Conservation (phyloP, 768 basidiomycete genomes). For the Antrodiella citrinella region DNA sequence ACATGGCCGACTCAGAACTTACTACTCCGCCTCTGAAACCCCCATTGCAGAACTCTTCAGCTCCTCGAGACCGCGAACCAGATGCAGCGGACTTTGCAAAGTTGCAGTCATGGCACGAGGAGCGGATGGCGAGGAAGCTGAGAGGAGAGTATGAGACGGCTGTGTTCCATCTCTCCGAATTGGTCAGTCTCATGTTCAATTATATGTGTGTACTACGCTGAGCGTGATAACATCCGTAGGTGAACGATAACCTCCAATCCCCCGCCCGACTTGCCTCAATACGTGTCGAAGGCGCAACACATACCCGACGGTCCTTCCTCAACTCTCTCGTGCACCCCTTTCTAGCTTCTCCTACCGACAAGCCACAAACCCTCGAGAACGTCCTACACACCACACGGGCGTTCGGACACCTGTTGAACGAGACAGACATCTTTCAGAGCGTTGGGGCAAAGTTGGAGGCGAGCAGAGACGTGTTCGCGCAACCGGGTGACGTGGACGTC, state of each 20-base stretch:
- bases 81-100: slow-evolving; percentile 42
- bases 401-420: slow-evolving; percentile 56
- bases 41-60: slow-evolving; percentile 46
- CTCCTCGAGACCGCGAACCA: slow-evolving; percentile 51
- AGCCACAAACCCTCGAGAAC: slow-evolving; percentile 41
- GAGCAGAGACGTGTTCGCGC: slow-evolving; percentile 44
- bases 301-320: slow-evolving; percentile 77
- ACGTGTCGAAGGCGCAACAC: slow-evolving; percentile 67
- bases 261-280: slow-evolving; percentile 68
- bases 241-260: slow-evolving; percentile 57
- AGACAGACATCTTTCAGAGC: slow-evolving; percentile 70
- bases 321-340: slow-evolving; percentile 68
- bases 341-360: slow-evolving; percentile 22
- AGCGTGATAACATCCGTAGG: too few species aligned
- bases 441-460: slow-evolving; percentile 59
- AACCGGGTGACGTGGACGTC: slow-evolving; percentile 64
- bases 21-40: slow-evolving; percentile 28
- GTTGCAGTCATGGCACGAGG: slow-evolving; percentile 63
- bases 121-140: slow-evolving; percentile 59
- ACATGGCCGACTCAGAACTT: slow-evolving; percentile 19
- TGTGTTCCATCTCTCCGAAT: slow-evolving; percentile 50
- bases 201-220: neutral
- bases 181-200: slow-evolving; percentile 45
- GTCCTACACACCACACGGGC: slow-evolving; percentile 63
- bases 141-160: slow-evolving; percentile 74